Evolutionary conservation across 2,329 filamentous ascomycete species (phyloP), one percentile per base, ranked within the genome.

Genomic region (Arthroderma uncinatum): DNA sequence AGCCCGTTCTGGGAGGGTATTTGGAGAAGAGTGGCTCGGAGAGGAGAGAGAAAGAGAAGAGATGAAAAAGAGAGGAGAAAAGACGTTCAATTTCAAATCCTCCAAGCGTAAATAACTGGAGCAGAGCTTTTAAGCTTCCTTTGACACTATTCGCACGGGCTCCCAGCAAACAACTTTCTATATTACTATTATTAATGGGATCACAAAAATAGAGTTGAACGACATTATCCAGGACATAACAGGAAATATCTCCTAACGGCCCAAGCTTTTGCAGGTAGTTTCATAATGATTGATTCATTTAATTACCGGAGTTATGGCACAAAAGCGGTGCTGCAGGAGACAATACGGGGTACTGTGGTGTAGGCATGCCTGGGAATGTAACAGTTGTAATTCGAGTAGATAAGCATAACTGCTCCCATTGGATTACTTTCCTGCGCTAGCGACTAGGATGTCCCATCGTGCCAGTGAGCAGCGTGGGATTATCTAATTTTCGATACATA

Each of bases 241-340:
- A 47, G 40, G 40, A 47, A 47, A 47, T 47, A 47, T 47, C 40
- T 47, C 40, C 40, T 47, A 47, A 47, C 40, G 19, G 40, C 40
- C 40, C 40, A 47, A 23, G 40, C 40, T 23, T 28, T 28, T 47
- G 40, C 40, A 47, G 40, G 19, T 14, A 47, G 40, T 47, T 47
- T 47, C 19, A 47, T 25, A 10, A 47, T 47, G 2, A 12, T 4
- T 47, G 19, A 14, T 47, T 47, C 12, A 47, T 25, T 47, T 28
- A 47, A 47, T 47, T 47, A 47, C 40, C 40, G 40, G 40, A 47
- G 21, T 19, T 47, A 47, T 47, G 40, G 40, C 14, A 47, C 40
- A 47, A 25, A 47, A 47, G 40, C 40, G 40, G 40, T 47, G 19
- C 19, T 14, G 21, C 28, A 25, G 19, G 40, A 47, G 1, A 25